phyloP scores from a whole-genome alignment of 2,329 filamentous ascomycete genomes.

The Xylaria arbuscula region DNA sequence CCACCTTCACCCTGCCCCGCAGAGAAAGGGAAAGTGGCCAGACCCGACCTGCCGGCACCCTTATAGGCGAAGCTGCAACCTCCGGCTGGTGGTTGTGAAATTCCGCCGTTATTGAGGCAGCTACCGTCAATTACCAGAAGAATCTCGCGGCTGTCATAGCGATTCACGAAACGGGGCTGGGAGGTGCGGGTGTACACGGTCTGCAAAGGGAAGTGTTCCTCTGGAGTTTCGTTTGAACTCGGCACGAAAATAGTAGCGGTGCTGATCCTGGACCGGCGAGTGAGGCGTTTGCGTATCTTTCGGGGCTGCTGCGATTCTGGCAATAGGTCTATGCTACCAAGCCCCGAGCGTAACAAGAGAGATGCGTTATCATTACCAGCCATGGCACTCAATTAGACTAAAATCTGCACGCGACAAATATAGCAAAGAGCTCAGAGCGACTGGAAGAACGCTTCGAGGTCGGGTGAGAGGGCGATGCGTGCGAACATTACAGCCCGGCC shows the following conservation, averaged over 20 bases:
- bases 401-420: background rate
- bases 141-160: constrained; percentile 51
- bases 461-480: background rate
- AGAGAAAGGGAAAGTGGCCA: constrained; percentile 34
- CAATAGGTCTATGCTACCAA: constrained; percentile 32
- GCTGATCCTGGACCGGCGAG: constrained; percentile 41
- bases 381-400: constrained; percentile 8
- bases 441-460: background rate
- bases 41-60: constrained; percentile 33
- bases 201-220: constrained; percentile 51
- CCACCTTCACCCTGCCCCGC: constrained; percentile 34
- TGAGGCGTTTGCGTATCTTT: constrained; percentile 40
- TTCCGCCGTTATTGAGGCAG: constrained; percentile 54
- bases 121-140: constrained; percentile 57
- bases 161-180: constrained; percentile 52
- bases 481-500: background rate
- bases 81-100: constrained; percentile 30
- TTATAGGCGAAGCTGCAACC: constrained; percentile 51
- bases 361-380: background rate
- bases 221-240: constrained; percentile 46
- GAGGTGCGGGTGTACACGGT: constrained; percentile 43
- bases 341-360: background rate
- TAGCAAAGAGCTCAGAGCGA: background rate
- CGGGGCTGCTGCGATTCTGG: constrained; percentile 30
- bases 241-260: constrained; percentile 48